phyloP scores from a whole-genome alignment of 2,329 filamentous ascomycete genomes.

The Lecanicillium sp. region DNA sequence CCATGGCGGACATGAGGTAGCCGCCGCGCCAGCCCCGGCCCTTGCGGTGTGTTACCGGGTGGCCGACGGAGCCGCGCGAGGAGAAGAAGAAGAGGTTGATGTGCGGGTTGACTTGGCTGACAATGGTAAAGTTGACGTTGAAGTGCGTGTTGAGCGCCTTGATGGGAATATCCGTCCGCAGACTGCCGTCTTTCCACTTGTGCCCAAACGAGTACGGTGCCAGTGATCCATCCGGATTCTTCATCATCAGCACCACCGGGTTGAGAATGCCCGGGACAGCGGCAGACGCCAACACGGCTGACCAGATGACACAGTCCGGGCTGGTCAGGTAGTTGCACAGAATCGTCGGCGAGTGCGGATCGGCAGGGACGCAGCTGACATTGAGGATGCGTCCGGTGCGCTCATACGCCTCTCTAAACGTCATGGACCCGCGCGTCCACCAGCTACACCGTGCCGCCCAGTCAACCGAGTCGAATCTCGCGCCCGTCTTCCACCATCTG shows the following conservation, averaged over 20 bases:
- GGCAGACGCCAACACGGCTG: constrained; percentile 86
- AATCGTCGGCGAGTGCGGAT: constrained; percentile 87
- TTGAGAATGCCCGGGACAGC: constrained; percentile 95
- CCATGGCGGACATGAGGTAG: constrained; percentile 82
- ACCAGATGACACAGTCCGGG: constrained; percentile 98
- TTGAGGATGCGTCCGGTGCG: constrained; percentile 91
- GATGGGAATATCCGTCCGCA: constrained; percentile 91
- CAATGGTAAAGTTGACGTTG: constrained; percentile 97
- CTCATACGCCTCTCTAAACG: constrained; percentile 90
- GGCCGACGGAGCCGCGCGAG: constrained; percentile 81
- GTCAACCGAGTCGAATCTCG: constrained; percentile 85
- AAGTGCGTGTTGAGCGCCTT: constrained; percentile 93
- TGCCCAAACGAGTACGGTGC: constrained; percentile 93
- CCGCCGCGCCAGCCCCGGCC: constrained; percentile 94
- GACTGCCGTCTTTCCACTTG: constrained; percentile 97
- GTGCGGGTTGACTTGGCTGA: constrained; percentile 83
- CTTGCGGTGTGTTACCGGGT: constrained; percentile 86
- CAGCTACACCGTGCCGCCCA: constrained; percentile 82
- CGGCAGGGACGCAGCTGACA: constrained; percentile 89
- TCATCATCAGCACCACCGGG: constrained; percentile 88
- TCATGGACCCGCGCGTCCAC: constrained; percentile 88
- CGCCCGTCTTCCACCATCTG: constrained; percentile 88
- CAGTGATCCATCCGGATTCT: constrained; percentile 66
- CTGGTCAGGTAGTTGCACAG: constrained; percentile 92
- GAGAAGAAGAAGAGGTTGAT: constrained; percentile 99